phyloP scores from a whole-genome alignment of 2,329 filamentous ascomycete species.

The Exophiala xenobiotica region DNA sequence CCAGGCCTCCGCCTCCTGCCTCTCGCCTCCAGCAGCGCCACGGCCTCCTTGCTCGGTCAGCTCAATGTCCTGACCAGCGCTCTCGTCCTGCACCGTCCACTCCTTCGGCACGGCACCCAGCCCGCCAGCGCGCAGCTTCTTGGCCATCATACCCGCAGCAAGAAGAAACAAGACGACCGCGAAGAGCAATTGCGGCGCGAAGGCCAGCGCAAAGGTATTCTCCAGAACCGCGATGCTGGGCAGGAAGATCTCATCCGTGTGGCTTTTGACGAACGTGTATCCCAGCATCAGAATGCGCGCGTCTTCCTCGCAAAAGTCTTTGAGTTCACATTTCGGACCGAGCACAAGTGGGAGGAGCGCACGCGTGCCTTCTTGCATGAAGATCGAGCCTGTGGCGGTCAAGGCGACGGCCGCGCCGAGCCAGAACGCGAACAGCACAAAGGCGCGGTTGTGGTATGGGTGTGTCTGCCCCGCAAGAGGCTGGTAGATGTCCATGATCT shows the following conservation, averaged over 20 bases:
- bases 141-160: slow-evolving; percentile 5
- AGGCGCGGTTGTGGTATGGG: slow-evolving; percentile 20
- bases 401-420: slow-evolving; percentile 17
- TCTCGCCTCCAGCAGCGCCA: neutral
- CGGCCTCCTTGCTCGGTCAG: neutral
- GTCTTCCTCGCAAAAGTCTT: slow-evolving; percentile 6
- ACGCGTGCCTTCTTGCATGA: slow-evolving; percentile 19
- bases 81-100: slow-evolving; percentile 2
- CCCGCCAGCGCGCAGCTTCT: slow-evolving; percentile 6
- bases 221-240: slow-evolving; percentile 9
- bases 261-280: slow-evolving; percentile 17
- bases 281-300: slow-evolving; percentile 18
- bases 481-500: slow-evolving; percentile 21
- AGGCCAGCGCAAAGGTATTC: slow-evolving; percentile 10
- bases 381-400: slow-evolving; percentile 17
- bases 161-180: slow-evolving; percentile 1
- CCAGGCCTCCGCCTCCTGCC: neutral
- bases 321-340: neutral
- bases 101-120: slow-evolving; percentile 5
- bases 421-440: slow-evolving; percentile 19
- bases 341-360: slow-evolving; percentile 6
- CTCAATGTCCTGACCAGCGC: neutral
- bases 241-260: slow-evolving; percentile 5
- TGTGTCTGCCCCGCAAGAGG: slow-evolving; percentile 10
- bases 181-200: neutral